Base-by-base conservation (phyloP, 2,329 filamentous ascomycete species). In the Lomentospora prolificans region DNA sequence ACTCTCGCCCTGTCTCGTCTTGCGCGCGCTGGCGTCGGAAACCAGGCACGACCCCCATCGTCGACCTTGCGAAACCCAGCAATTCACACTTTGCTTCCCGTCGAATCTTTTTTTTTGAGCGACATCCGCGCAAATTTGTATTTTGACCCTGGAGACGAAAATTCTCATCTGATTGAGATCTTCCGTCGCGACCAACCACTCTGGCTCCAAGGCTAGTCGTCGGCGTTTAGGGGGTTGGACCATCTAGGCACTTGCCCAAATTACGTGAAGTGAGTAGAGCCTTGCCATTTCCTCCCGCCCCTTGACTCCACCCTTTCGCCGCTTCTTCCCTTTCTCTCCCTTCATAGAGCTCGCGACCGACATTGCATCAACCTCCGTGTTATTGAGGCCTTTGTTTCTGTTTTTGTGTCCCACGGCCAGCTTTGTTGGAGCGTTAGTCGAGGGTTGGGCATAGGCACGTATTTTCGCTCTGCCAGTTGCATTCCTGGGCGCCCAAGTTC, bases 181-280 rank as follows among this genome's bases (percentile, higher is more conserved):
- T n/a, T 12, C 7, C 3, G 36, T 41, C 36, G 36, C 36, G 36
- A 41, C 36, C 36, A 41, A 17, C 36, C 36, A 41, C 36, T 41
- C 17, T 41, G n/a, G 36, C 14, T 17, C 19, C 36, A 41, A 41
- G 36, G 36, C 36, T 41, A 48, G 44, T 10, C 30, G 30, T 33
- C 44, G 44, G 44, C 22, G 44, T 48, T 48, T 48, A 48, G 44
- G 44, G 36, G 44, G 44, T 25, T 48, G 44, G 44, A 48, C 44
- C 17, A 48, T 48, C 44, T 22, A 22, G 44, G 44, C 22, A 48
- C 17, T 48, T 48, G 44, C 22, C 44, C 22, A 25, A 48, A 48
- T 48, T 48, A 48, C 44, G 17, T 22, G 22, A 48, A 48, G 30
- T 33, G 44, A 48, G 44, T 17, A 22, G 44, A 48, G 44, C 44